These are phyloP conservation scores for Coriolopsis trogii DNA, from an alignment of 1,284 basidiomycete genomes.

Conservation along the genomic window DNA sequence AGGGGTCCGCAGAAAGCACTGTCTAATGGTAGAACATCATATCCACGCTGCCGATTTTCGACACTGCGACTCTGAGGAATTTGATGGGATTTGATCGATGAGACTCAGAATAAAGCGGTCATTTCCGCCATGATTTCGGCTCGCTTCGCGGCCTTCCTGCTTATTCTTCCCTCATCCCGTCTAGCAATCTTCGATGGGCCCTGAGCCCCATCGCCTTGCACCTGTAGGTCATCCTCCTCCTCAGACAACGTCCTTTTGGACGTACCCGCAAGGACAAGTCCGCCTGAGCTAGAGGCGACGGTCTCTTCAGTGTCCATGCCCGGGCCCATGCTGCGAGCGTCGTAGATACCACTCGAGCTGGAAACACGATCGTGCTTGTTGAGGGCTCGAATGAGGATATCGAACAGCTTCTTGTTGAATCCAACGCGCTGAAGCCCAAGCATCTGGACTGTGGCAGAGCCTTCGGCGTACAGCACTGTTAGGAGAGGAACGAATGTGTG, in stretches of 20 bases:
- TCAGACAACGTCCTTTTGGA: too few relatives aligned
- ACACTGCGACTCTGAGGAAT: too few relatives aligned
- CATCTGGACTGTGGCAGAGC: constrained; percentile 7
- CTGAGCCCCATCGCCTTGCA: not conserved
- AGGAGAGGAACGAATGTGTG: constrained; percentile 10
- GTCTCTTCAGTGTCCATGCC: not conserved
- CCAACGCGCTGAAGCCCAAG: constrained; percentile 24
- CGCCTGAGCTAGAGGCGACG: not conserved
- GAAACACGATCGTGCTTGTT: constrained; percentile 1
- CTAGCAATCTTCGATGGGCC: not conserved
- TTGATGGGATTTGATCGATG: too few relatives aligned
- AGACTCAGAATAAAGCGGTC: too few relatives aligned
- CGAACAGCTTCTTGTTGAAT: constrained; percentile 17
- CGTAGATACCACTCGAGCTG: not conserved
- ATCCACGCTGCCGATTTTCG: too few relatives aligned
- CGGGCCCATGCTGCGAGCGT: not conserved
- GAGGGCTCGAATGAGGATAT: constrained; percentile 7
- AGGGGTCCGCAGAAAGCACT: too few relatives aligned
- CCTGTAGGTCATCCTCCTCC: not conserved
- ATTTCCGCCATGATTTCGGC: not conserved
- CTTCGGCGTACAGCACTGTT: constrained; percentile 7
- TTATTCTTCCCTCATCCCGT: not conserved
- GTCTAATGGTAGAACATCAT: too few relatives aligned
- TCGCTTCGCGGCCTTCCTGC: too few relatives aligned
- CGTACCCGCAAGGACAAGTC: too few relatives aligned